Base-by-base conservation (phyloP, 371 early-diverging fungal species). In the Chytridium lagenaria region DNA sequence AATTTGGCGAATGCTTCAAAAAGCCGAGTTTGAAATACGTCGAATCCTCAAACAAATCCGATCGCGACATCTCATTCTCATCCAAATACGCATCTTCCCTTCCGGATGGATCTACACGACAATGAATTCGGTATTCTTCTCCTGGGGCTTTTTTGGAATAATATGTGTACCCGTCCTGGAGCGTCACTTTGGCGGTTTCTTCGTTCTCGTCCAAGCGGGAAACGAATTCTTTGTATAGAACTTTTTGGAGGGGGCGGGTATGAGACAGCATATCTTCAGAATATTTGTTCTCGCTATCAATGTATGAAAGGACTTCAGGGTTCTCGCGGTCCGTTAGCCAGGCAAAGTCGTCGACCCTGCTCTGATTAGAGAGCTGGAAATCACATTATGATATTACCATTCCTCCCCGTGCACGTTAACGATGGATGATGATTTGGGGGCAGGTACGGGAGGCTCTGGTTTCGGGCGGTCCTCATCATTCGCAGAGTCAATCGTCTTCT, bases 221-320 rank as follows among this genome's bases (percentile, higher is more conserved):
- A 15, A 89, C 84, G 72, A 89, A 89, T 69, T 89, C 89, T 67
- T 82, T 85, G 75, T 87, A 86, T 28, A 89, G 78, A 10, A 84
- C 68, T 38, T 80, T 83, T 59, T 87, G 89, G 37, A 88, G 73
- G 2, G 87, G 81, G 22, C 77, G 81, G 1, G 89, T 86, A 68
- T 79, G 80, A 28, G 78, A 81, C 40, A 88, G 70, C 34, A 85
- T 34, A 33, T 52, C 39, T 16, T 59, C 37, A 0, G 83, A 36
- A 63, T 85, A 85, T 5, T 77, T 77, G 70, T 89, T 89, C 67
- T 89, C 89, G 2, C 74, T 74, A 12, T 83, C 76, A 31, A 89
- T 85, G 67, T 89, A 88, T 44, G 81, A 80, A 23, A 87, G 74
- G 12, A 89, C 88, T 74, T 75, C 81, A 0, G 82, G 85, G 57